These are phyloP conservation scores for Ophiostoma australiae DNA, from an alignment of 2,329 filamentous ascomycete genomes.

Conservation along the genomic window DNA sequence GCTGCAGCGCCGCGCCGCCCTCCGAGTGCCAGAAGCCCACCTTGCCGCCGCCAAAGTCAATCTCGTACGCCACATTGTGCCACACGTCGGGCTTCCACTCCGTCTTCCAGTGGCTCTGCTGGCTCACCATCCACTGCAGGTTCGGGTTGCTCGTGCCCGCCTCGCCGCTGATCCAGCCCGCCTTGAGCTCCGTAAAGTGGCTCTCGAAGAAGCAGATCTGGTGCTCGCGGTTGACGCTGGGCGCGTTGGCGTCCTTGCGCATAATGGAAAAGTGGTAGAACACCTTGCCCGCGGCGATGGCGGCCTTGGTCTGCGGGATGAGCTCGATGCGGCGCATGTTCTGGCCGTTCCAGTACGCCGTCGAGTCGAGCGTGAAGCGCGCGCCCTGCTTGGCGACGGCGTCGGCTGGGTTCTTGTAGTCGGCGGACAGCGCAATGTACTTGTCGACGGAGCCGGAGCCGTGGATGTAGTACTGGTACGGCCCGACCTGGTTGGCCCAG, in stretches of 20 bases:
- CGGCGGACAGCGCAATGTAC: slow-evolving; percentile 58
- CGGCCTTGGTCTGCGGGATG: slow-evolving; percentile 63
- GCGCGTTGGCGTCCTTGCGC: slow-evolving; percentile 54
- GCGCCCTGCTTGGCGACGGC: slow-evolving; percentile 57
- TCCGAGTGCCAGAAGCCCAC: slow-evolving; percentile 69
- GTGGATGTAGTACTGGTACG: slow-evolving; percentile 75
- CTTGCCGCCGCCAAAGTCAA: slow-evolving; percentile 58
- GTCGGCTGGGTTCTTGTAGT: slow-evolving; percentile 63
- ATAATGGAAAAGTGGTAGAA: slow-evolving; percentile 70
- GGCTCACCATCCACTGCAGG: slow-evolving; percentile 60
- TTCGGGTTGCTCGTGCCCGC: slow-evolving; percentile 44
- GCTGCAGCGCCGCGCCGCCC: slow-evolving; percentile 51
- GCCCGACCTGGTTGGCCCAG: slow-evolving; percentile 62
- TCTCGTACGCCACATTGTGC: slow-evolving; percentile 73
- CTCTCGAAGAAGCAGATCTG: slow-evolving; percentile 60
- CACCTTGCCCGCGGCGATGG: slow-evolving; percentile 61
- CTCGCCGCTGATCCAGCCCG: slow-evolving; percentile 54
- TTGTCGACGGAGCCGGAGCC: slow-evolving; percentile 50
- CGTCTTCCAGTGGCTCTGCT: slow-evolving; percentile 57
- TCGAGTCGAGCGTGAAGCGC: slow-evolving; percentile 61
- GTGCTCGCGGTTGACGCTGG: slow-evolving; percentile 60
- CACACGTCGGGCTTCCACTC: slow-evolving; percentile 59
- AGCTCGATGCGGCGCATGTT: slow-evolving; percentile 69
- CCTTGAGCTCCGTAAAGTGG: slow-evolving; percentile 72
- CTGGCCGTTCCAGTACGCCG: slow-evolving; percentile 67